phyloP scores from a whole-genome alignment of 2,329 filamentous ascomycete genomes.

The Rosellinia necatrix region DNA sequence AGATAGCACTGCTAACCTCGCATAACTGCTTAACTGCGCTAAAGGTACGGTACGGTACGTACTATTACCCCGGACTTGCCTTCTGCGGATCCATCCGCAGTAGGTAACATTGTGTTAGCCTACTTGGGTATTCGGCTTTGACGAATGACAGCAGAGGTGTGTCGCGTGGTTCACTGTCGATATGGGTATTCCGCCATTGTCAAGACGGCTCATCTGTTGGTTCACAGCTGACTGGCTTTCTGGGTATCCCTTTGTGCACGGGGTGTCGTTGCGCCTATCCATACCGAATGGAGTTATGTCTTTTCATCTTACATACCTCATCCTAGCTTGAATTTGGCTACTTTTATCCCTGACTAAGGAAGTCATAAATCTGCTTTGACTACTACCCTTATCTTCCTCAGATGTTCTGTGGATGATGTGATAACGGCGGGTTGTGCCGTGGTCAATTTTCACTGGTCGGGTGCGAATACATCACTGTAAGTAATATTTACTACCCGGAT shows the following conservation, averaged over 20 bases:
- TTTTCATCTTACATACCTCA: no score
- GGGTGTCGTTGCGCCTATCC: conserved; percentile 9
- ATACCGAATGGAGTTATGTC: background rate
- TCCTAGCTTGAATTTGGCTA: no score
- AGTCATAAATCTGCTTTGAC: no score
- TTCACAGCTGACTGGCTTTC: conserved; percentile 13
- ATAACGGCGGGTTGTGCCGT: no score
- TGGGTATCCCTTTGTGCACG: conserved; percentile 5
- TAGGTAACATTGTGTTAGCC: conserved; percentile 2
- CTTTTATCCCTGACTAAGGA: no score
- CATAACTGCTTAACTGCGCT: no score
- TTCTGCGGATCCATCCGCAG: conserved; percentile 22
- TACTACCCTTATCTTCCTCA: no score
- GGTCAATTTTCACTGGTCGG: no score
- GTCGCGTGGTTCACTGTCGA: conserved; percentile 12
- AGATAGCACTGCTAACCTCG: no score
- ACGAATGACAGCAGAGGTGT: conserved; percentile 5
- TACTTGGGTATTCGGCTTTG: conserved; percentile 12
- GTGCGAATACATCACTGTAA: no score
- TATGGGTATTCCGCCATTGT: background rate
- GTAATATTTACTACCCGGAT: no score
- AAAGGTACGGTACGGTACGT: background rate
- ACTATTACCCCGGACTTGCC: conserved; percentile 14
- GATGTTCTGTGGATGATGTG: no score
- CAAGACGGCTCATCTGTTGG: background rate